Evolutionary conservation across 495 filamentous ascomycete genomes (phyloP), one percentile per base, ranked within the genome.

Genomic region (Aspergillus diversus): DNA sequence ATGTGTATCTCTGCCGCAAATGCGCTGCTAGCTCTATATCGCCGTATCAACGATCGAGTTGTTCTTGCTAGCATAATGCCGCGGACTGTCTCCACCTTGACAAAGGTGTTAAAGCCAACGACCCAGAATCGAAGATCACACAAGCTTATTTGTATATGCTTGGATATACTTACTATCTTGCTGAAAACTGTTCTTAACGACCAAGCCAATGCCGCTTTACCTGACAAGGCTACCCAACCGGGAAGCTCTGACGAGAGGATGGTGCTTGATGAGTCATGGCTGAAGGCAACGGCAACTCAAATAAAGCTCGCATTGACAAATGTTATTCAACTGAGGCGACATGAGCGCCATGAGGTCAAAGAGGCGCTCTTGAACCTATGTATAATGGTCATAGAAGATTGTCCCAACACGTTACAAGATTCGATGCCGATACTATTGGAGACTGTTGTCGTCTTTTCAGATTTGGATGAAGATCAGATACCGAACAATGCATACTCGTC

Each of bases 41-140:
- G 69, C 13, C 83, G 85, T 21, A 81, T 96, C 16, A 83, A 77
- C 60, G 90, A 95, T 70, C 82, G 82, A 52, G 81, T 90, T 9
- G 84, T 91, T 5, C 80, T 96, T 52, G 89, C 90, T 4, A 91
- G 84, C 53, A 93, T 98, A 65, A 84, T 97, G 66, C 95, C 95
- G 7, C 91, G 96, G 7, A 92, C 92, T 4, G 87, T 97, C 1
- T 97, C 94, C 7, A 83, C 87, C 6, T 71, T 99, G 51, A 89
- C 88, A 11, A 93, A 88, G 73, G 78, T 90, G 15, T 75, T 98
- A 35, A 88, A 87, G 33, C 86, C 89, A 0, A 87, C 85, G 2
- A 86, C 84, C 7, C 84, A 86, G 57, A 77, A 79, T 60, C 89
- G 88, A 60, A 81, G 85, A 16, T 85, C 88, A 55, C 88, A 83